Base-by-base conservation (phyloP, 768 basidiomycete genomes). In the Chalciporus sphaerocephalus region DNA sequence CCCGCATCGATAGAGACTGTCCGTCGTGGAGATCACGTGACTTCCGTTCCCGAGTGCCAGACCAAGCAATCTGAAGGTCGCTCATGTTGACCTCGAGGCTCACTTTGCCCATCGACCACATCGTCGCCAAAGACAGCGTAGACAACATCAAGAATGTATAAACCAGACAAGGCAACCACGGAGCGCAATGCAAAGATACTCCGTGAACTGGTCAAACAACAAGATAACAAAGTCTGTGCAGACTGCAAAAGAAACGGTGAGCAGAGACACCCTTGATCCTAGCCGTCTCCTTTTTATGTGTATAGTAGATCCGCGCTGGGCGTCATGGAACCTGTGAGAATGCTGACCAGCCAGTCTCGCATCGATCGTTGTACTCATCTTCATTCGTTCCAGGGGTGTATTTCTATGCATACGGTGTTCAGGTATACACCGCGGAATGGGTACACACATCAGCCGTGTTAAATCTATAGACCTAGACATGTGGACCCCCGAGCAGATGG, bases 401-500 rank as follows among this genome's bases (percentile, higher is more conserved):
- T 96, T 92, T 62, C 74, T 98, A 30, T 99, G 95, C 63, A 96
- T 99, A 53, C 82, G 95, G 47, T 99, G 95, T 69, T 97, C 94
- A 12, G 95, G 95, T 22, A 89, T 97, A 46, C 95, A 99, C 68
- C 85, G 95, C 34, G 87, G 91, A 32, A 93, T 99, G 92, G 95
- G 95, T 48, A 97, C 95, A 0, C 95, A 99, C 67, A 96, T 98
- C 66, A 90, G 88, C 69, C 90, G 87, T 61, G 89, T 99, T 63
- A 96, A 96, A 61, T 95, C 92, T 3, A 90, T 99, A 44, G 95
- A 99, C 69, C 82, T 99, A 43, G 95, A 99, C 58, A 81, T 88
- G 15, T 99, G 95, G 95, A 95, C 92, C 7, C 91, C 92, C 3
- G 93, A 97, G 52, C 95, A 99, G 70, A 94, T 99, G 87, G 82